A percentile compares a stretch with the other conserved stretches of the same genome.
Conservation (phyloP, 1,284 basidiomycete species). For the Xerocomus minutiporus region DNA sequence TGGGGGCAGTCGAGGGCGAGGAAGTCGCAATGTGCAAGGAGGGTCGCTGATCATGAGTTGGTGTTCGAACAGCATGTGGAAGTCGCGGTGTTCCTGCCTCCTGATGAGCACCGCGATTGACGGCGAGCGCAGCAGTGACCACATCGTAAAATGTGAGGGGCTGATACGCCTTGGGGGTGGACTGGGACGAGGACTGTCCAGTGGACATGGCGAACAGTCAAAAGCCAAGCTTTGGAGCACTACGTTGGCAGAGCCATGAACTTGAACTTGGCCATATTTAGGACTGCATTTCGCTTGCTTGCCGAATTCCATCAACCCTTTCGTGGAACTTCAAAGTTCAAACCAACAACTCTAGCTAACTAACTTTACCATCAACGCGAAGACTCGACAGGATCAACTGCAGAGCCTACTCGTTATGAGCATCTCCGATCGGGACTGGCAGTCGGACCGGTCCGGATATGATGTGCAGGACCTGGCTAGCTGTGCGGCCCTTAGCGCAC, state of each 20-base stretch:
- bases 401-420: too few species aligned
- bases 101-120: neutral
- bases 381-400: too few species aligned
- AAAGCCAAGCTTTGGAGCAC: neutral
- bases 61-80: neutral
- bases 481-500: too few species aligned
- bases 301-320: too few species aligned
- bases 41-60: slow-evolving; percentile 10
- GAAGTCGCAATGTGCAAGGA: slow-evolving; percentile 11
- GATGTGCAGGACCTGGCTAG: too few species aligned
- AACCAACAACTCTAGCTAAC: too few species aligned
- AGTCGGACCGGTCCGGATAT: too few species aligned
- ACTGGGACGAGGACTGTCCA: slow-evolving; percentile 5
- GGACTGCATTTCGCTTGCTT: too few species aligned
- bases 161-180: neutral
- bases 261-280: neutral
- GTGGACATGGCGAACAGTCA: slow-evolving; percentile 8
- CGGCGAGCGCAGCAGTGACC: slow-evolving; percentile 3
- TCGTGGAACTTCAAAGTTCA: too few species aligned
- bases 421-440: too few species aligned
- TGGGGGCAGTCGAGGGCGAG: slow-evolving; percentile 6
- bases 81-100: neutral
- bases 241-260: neutral
- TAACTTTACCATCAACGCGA: too few species aligned
- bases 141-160: slow-evolving; percentile 8